Base-by-base conservation (phyloP, 805 yeast genomes). In the Yarrowia divulgata region DNA sequence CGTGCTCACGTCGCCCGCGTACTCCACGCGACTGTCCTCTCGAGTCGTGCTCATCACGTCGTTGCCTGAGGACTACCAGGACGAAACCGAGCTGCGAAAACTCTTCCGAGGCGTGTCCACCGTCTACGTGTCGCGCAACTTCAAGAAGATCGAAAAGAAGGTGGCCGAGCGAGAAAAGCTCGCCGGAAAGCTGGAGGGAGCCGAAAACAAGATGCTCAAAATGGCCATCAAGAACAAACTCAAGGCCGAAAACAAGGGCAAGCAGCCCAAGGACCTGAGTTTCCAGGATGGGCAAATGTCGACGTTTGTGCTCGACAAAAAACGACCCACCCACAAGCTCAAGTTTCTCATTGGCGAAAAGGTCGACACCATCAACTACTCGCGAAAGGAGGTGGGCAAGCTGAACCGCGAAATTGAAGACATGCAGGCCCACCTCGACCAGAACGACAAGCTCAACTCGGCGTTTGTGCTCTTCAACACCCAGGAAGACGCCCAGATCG, bases 401-500 rank as follows among this genome's bases (percentile, higher is more conserved):
- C 82, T 89, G 75, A 91, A 90, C 78, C 81, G 79, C 13, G 85
- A 90, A 66, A 89, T 95, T 73, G 81, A 80, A 57, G 81, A 83
- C 37, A 79, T 81, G 62, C 97, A 91, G 79, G 74, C 77, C 18
- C 79, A 81, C 46, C 84, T 85, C 78, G 83, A 84, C 62, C 79
- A 83, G 8, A 82, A 83, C 71, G 81, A 85, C 3, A 90, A 93
- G n/a, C 87, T 91, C 81, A 91, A 92, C 70, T 86, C 97, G 46
- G 94, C 88, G 7, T 91, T 93, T 74, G 78, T 93, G 69, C 92
- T 91, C 75, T 94, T 95, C 78, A 85, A 90, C 64, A 83, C 90
- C 71, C 97, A 93, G 79, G 84, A 90, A 71, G 97, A 93, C 77
- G 89, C 95, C 69, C 98, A 93, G 79, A 84, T 87, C 73, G 97